Conservation (phyloP, 805 yeast genomes). For the Schwanniomyces polymorphus region DNA sequence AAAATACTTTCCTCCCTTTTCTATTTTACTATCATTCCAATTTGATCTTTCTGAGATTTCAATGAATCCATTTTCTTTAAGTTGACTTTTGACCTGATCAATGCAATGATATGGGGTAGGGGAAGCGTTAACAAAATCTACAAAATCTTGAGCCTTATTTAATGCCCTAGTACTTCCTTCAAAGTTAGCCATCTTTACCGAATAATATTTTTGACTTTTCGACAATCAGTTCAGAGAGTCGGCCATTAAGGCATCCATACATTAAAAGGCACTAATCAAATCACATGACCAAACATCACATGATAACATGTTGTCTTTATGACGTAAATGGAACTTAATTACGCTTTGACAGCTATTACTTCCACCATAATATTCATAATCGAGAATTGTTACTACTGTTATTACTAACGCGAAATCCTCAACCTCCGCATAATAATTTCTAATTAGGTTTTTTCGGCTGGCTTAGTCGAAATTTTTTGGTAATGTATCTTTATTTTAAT, state of each 20-base stretch:
- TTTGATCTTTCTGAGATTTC: conserved; percentile 69
- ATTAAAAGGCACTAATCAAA: background rate
- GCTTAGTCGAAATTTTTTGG: no score
- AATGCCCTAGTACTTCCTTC: conserved; percentile 12
- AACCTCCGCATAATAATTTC: no score
- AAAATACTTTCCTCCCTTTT: conserved; percentile 68
- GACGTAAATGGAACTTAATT: no score
- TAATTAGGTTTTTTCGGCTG: no score
- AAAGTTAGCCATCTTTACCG: background rate
- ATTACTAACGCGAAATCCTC: no score
- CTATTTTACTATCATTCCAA: conserved; percentile 54
- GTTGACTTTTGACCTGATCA: conserved; percentile 54
- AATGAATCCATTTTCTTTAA: conserved; percentile 63
- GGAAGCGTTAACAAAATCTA: conserved; percentile 75
- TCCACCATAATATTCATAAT: no score
- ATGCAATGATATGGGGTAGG: conserved; percentile 97
- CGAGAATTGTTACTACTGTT: no score
- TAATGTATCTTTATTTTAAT: no score
- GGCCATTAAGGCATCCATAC: background rate
- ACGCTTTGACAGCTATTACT: no score
- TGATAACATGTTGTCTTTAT: background rate
- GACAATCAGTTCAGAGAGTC: background rate
- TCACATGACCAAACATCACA: background rate
- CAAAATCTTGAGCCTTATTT: conserved; percentile 57
- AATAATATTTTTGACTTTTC: background rate